phyloP scores from a whole-genome alignment of 1,284 basidiomycete species.

The Papiliotrema terrestris region DNA sequence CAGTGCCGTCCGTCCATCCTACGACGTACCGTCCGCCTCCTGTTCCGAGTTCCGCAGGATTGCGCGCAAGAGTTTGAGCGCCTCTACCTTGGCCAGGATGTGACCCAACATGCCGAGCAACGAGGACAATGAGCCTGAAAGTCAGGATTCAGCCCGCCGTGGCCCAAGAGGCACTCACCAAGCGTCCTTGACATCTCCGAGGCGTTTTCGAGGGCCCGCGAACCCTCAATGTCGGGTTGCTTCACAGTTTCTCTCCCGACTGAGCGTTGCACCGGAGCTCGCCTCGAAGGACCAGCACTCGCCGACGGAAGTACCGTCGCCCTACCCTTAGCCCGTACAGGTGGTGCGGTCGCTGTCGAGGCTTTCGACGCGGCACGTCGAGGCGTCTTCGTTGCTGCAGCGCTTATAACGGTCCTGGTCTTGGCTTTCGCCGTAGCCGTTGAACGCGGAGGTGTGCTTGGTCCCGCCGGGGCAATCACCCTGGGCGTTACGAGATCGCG shows the following conservation, averaged over 20 bases:
- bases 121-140: slow-evolving; percentile 59
- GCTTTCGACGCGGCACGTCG: too few species aligned
- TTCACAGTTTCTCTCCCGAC: background rate
- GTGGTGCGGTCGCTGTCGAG: too few species aligned
- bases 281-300: too few species aligned
- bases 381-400: too few species aligned
- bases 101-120: slow-evolving; percentile 64
- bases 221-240: background rate
- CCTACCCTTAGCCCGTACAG: too few species aligned
- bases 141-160: slow-evolving; percentile 11
- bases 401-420: too few species aligned
- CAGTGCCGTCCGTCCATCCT: background rate
- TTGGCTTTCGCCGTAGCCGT: too few species aligned
- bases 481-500: too few species aligned
- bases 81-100: slow-evolving; percentile 52
- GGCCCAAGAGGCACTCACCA: slow-evolving; percentile 48
- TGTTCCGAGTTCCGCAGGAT: slow-evolving; percentile 55
- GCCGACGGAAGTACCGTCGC: too few species aligned
- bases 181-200: slow-evolving; percentile 55
- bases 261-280: background rate
- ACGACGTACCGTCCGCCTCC: slow-evolving; percentile 29
- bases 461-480: too few species aligned
- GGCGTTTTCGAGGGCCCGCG: slow-evolving; percentile 54
- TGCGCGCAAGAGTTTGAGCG: slow-evolving; percentile 56
- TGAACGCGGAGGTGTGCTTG: too few species aligned